A percentile compares a stretch with the other conserved stretches of the same genome.
Evolutionary conservation across 441 rosid species (phyloP).

Genomic region (Jatropha multifida): DNA sequence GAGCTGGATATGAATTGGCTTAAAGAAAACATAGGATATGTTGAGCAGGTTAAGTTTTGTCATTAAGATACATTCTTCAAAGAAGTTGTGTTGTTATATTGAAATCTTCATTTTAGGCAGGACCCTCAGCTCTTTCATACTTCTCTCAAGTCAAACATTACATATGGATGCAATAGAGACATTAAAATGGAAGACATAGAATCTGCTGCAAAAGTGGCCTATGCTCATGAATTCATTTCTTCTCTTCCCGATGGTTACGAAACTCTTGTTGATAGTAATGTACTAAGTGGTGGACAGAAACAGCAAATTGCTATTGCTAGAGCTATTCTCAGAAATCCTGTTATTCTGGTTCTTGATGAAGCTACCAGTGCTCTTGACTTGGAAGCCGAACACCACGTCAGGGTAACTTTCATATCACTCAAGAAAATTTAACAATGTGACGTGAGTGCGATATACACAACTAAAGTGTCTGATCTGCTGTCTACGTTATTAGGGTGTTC

Average conservation of each 20-base stretch:
- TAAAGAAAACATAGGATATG: slow-evolving; percentile 78
- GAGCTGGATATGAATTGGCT: slow-evolving; percentile 85
- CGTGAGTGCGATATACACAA: too few species aligned
- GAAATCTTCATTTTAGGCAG: slow-evolving; percentile 35
- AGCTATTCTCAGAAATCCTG: slow-evolving; percentile 87
- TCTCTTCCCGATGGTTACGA: slow-evolving; percentile 82
- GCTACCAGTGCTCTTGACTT: slow-evolving; percentile 96
- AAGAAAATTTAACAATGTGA: not conserved
- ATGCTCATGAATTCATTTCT: slow-evolving; percentile 83
- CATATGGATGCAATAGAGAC: slow-evolving; percentile 66
- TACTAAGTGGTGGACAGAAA: slow-evolving; percentile 98
- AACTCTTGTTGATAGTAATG: slow-evolving; percentile 79
- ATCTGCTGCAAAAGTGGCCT: slow-evolving; percentile 86
- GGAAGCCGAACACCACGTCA: slow-evolving; percentile 86
- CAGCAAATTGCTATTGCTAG: slow-evolving; percentile 97
- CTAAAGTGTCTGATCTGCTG: not conserved
- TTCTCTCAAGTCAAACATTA: slow-evolving; percentile 82
- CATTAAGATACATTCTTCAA: not conserved
- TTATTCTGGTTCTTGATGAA: slow-evolving; percentile 87
- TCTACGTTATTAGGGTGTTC: slow-evolving; percentile 54
- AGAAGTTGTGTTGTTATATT: not conserved
- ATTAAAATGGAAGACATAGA: slow-evolving; percentile 68
- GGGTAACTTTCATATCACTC: slow-evolving; percentile 40
- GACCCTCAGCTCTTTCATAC: slow-evolving; percentile 91
- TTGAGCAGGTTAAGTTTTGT: slow-evolving; percentile 65